A percentile compares a stretch with the other conserved stretches of the same genome.
Evolutionary conservation across 805 yeast species (phyloP).

Genomic region (Jamesozyma piceae): DNA sequence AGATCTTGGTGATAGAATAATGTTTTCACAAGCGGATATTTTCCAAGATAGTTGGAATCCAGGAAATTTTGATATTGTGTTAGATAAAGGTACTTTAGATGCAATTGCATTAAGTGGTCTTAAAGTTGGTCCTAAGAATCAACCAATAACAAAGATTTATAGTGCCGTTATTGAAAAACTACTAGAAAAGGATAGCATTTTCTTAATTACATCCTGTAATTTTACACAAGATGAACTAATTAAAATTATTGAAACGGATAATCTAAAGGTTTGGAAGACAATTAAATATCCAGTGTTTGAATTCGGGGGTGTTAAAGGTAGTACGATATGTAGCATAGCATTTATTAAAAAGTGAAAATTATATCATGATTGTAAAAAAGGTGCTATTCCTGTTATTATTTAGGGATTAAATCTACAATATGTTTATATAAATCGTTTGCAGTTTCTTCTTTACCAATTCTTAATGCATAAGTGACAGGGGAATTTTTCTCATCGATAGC

Average conservation of each 20-base stretch:
- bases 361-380: too few species aligned
- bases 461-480: conserved; percentile 79
- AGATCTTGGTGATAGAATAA: conserved; percentile 29
- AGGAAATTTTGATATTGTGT: conserved; percentile 55
- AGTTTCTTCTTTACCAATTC: conserved; percentile 52
- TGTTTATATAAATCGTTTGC: conserved; percentile 48
- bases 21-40: conserved; percentile 64
- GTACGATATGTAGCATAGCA: conserved; percentile 80
- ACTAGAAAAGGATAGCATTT: conserved; percentile 47
- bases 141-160: conserved; percentile 50
- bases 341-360: conserved; percentile 44
- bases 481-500: conserved; percentile 52
- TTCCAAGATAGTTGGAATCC: conserved; percentile 35
- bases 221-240: conserved; percentile 76
- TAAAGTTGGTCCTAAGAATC: conserved; percentile 37
- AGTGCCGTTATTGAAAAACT: conserved; percentile 48
- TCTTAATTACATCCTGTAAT: conserved; percentile 84
- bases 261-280: conserved; percentile 50
- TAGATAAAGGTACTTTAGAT: conserved; percentile 94
- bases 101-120: conserved; percentile 83
- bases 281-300: conserved; percentile 73
- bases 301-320: conserved; percentile 85
- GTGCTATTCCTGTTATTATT: conserved; percentile 9
- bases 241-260: conserved; percentile 38
- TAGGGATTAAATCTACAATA: conserved; percentile 12